A percentile compares a stretch with the other conserved stretches of the same genome.
These are phyloP conservation scores for Cladosporium colombiae DNA, from an alignment of 2,329 filamentous ascomycete genomes.

Conservation along the genomic window DNA sequence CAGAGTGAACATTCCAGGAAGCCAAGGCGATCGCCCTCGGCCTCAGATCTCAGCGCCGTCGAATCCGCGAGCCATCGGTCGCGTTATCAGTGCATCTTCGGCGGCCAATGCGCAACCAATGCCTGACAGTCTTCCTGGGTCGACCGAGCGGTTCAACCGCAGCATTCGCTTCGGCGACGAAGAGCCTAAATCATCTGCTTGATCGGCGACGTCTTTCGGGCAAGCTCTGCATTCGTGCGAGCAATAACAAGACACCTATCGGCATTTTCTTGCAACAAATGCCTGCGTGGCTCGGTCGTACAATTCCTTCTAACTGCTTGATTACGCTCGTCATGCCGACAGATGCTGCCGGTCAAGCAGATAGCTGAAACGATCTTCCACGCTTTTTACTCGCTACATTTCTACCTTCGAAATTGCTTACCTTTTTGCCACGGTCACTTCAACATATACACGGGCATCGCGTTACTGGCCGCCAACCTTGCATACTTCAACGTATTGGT, in stretches of 20 bases:
- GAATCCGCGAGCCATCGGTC: constrained; percentile 2
- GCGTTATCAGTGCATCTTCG: not conserved
- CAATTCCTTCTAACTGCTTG: not conserved
- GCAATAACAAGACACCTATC: too few species aligned
- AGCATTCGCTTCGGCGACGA: constrained; percentile 38
- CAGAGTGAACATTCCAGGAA: not conserved
- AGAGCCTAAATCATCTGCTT: not conserved
- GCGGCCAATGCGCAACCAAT: not conserved
- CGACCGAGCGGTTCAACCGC: constrained; percentile 27
- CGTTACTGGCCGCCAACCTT: not conserved
- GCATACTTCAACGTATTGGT: not conserved
- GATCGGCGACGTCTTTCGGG: not conserved
- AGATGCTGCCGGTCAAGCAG: not conserved
- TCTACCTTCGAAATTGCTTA: not conserved
- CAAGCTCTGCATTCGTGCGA: not conserved
- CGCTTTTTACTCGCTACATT: not conserved
- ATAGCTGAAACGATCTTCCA: not conserved
- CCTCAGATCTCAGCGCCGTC: constrained; percentile 1
- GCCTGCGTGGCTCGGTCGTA: too few species aligned
- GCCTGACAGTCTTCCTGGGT: not conserved
- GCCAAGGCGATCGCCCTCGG: not conserved
- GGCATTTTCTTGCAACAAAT: not conserved
- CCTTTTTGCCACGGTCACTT: not conserved
- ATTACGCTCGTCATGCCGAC: too few species aligned
- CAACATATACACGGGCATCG: not conserved